Evolutionary conservation across 768 basidiomycete genomes (phyloP), one percentile per base, ranked within the genome.

Genomic region (Clitopilus hobsonii): DNA sequence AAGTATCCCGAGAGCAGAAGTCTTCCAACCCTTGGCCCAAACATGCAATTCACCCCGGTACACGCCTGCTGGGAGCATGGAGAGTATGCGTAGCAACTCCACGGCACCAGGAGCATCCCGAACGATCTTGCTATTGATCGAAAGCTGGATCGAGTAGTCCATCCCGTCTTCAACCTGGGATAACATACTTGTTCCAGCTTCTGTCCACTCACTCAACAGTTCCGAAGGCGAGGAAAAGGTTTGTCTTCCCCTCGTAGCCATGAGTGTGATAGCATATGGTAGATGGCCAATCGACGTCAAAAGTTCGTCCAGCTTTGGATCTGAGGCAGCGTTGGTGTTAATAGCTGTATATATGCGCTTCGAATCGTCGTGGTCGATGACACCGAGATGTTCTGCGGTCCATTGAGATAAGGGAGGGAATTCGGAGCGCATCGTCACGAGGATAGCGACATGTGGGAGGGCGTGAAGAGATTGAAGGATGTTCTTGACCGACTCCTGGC

Each of bases 381-480:
- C 52, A 3, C 24, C 24, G 27, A 51, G 49, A 51, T 16, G 24
- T 24, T 28, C 30, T 5, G 26, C 8, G 3, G 26, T 29, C 49
- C 49, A 51, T 11, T 65, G 57, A 22, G 60, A 55, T 25, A 65
- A 68, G 7, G 68, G 68, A 26, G 67, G 58, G 27, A 59, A 38
- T 20, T 61, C 61, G 2, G 65, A 61, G 36, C 72, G 62, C 64
- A 75, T 71, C 8, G 73, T 75, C 16, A 70, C 50, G 23, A 74
- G 51, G 27, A 75, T 57, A 3, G 67, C 62, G 5, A 75, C 55
- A 51, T 67, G 61, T 1, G 63, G 56, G 4, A 74, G 51, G 4
- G 50, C 52, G 5, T 61, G 60, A 6, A 73, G 53, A 22, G 54
- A 55, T 24, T 54, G 38, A 18, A 74, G 58, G 14, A 71, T 56